Evolutionary conservation across 805 yeast genomes (phyloP), one percentile per base, ranked within the genome.

Genomic region (Ogataea methanolica): DNA sequence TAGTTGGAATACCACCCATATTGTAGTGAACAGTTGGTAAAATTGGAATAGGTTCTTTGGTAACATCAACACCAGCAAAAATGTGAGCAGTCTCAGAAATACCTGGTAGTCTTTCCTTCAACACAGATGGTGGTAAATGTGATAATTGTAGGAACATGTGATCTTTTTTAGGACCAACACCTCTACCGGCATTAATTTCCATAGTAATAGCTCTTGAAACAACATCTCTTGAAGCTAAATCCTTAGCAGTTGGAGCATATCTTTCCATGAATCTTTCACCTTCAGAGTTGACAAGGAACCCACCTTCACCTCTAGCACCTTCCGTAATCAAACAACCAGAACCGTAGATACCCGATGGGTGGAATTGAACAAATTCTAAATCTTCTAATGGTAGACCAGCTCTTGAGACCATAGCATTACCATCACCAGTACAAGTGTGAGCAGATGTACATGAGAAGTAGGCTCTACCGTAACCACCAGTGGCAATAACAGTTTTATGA

Each of bases 231-330:
- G 96, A 90, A 49, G 99, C 99, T 70, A 92, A 79, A 75, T 92
- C 99, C 78, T 92, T 94, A 58, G 98, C 98, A 46, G 91, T 86
- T 57, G 99, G 99, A 48, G 99, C 99, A 67, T 92, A 92, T 73
- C 99, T 85, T 78, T 92, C 99, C 99, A 92, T 92, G 72, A 92
- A 92, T 72, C 99, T 85, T 77, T 92, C 99, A 79, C 99, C 99
- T 75, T 94, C 96, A 58, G 90, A 81, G 80, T 92, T 92, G 55
- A 92, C 79, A 69, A 92, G 78, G 80, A 81, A 94, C 56, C 99
- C 99, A 82, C 99, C 99, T 78, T 94, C 99, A 80, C 99, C 99
- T 79, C 99, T 87, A 58, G 97, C 96, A 76, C 99, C 99, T 75
- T 94, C 99, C 48, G 99, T 94, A 70, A 94, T 94, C 76, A 92